These are phyloP conservation scores for Coniochaeta hoffmannii DNA, from an alignment of 2,329 filamentous ascomycete genomes.

Conservation along the genomic window DNA sequence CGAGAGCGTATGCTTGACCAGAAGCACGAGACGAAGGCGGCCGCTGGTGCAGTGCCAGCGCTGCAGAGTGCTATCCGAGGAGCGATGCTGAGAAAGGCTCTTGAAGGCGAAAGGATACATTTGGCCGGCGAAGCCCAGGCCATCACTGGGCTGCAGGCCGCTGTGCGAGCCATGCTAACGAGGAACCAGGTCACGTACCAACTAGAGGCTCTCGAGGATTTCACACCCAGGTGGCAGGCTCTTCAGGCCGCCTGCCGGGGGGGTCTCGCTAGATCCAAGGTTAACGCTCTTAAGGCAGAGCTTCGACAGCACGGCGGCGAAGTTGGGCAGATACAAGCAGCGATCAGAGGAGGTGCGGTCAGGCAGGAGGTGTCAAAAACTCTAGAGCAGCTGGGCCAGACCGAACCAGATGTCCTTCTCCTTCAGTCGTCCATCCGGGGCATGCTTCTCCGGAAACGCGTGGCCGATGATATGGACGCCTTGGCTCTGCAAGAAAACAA, in stretches of 20 bases:
- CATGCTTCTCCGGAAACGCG: constrained; percentile 47
- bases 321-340: constrained; percentile 41
- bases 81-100: constrained; percentile 51
- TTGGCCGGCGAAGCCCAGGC: constrained; percentile 43
- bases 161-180: constrained; percentile 54
- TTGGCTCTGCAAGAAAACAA: constrained; percentile 50
- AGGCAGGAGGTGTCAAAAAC: constrained; percentile 40
- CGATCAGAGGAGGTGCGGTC: constrained; percentile 47
- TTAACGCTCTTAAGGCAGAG: constrained; percentile 38
- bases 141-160: constrained; percentile 56
- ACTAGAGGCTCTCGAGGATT: constrained; percentile 41
- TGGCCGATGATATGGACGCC: constrained; percentile 41
- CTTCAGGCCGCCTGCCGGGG: constrained; percentile 43
- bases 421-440: constrained; percentile 56
- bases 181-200: constrained; percentile 46
- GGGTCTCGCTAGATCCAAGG: constrained; percentile 35
- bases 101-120: constrained; percentile 44
- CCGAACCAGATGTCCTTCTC: constrained; percentile 37
- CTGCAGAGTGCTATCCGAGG: constrained; percentile 65
- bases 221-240: constrained; percentile 41
- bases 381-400: constrained; percentile 38
- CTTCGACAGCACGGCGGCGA: constrained; percentile 34
- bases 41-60: constrained; percentile 43
- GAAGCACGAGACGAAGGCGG: constrained; percentile 45
- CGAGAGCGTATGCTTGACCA: constrained; percentile 50